Conservation (phyloP, 2,329 filamentous ascomycete genomes). For the Claviceps pusilla region DNA sequence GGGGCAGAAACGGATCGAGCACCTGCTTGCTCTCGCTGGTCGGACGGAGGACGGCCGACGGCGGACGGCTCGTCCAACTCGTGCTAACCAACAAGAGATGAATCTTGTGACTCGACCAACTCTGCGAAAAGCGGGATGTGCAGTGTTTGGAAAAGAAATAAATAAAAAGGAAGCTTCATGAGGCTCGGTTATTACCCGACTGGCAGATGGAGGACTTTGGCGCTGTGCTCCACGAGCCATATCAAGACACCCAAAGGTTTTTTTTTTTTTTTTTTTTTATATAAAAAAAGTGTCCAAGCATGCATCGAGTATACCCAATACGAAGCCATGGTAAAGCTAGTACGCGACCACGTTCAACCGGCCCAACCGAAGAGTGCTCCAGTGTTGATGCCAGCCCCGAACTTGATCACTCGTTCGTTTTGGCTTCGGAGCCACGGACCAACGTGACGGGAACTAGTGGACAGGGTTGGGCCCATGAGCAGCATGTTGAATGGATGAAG, state of each 20-base stretch:
- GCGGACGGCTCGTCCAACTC: no score
- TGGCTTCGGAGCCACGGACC: no score
- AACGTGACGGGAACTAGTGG: no score
- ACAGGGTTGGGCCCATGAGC: no score
- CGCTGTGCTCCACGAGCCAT: not conserved
- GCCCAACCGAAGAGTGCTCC: not conserved
- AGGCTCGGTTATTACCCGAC: not conserved
- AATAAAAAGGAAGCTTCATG: not conserved
- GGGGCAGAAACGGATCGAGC: not conserved
- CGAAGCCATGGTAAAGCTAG: not conserved
- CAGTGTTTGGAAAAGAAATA: not conserved
- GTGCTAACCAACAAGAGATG: not conserved
- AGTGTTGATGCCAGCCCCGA: no score
- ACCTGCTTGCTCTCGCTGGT: not conserved
- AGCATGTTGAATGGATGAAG: no score
- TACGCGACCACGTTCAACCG: not conserved
- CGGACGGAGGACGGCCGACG: not conserved
- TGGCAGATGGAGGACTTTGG: not conserved
- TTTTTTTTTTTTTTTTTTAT: no score
- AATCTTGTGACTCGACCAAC: not conserved
- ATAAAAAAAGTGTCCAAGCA: no score
- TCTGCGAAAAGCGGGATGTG: not conserved
- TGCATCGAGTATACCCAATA: not conserved
- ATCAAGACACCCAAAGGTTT: no score
- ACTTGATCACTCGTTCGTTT: not conserved